These are phyloP conservation scores for Boletus holoroseus DNA, from an alignment of 1,284 basidiomycete species.

Conservation along the genomic window DNA sequence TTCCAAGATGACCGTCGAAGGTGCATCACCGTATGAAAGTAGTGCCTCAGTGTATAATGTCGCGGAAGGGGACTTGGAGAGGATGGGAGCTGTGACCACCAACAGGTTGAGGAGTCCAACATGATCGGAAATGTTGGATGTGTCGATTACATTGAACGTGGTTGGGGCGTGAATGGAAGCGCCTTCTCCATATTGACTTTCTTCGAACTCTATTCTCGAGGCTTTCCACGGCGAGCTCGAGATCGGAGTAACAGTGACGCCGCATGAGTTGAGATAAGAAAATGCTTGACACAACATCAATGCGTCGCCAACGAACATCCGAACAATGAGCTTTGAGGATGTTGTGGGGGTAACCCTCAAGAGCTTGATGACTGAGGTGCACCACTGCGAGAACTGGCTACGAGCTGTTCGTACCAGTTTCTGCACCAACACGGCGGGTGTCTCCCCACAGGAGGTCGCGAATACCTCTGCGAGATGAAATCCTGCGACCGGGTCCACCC, in stretches of 20 bases:
- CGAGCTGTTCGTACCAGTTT: conserved; percentile 20
- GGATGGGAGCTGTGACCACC: conserved; percentile 35
- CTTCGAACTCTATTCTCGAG: conserved; percentile 33
- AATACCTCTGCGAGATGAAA: conserved; percentile 46
- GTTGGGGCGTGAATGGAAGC: conserved; percentile 31
- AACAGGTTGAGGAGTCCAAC: conserved; percentile 49
- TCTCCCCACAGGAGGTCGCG: conserved; percentile 5
- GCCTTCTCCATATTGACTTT: conserved; percentile 31
- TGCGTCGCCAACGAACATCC: conserved; percentile 35
- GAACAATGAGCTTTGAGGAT: conserved; percentile 20
- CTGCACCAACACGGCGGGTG: conserved; percentile 12
- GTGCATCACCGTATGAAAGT: conserved; percentile 26
- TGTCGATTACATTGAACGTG: conserved; percentile 49
- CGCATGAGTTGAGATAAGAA: conserved; percentile 15
- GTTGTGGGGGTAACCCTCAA: conserved; percentile 1
- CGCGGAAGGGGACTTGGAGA: conserved; percentile 29
- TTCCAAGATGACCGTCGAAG: conserved; percentile 32
- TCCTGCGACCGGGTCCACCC: conserved; percentile 39
- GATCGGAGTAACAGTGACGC: conserved; percentile 27
- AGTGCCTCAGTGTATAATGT: conserved; percentile 43
- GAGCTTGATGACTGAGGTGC: conserved; percentile 17
- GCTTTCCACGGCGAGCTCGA: conserved; percentile 37
- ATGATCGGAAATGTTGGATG: conserved; percentile 50
- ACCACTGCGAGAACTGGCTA: conserved; percentile 26
- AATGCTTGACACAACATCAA: conserved; percentile 32